These are phyloP conservation scores for Westerdykella sp. DNA, from an alignment of 2,329 filamentous ascomycete genomes.

Conservation along the genomic window DNA sequence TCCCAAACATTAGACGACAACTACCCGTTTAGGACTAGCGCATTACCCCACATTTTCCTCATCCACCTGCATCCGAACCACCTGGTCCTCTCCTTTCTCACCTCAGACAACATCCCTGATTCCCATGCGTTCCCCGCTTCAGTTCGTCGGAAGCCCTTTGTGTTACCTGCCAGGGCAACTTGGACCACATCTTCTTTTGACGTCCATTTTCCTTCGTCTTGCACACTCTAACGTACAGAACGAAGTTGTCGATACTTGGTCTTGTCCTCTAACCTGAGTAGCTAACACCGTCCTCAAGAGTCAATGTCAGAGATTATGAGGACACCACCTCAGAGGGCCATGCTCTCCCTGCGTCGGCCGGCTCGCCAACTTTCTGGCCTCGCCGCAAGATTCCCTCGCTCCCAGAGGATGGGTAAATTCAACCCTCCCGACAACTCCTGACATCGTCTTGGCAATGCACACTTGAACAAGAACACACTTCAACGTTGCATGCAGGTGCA, in stretches of 20 bases:
- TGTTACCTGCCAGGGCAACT: slow-evolving; percentile 8
- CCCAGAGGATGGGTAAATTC: slow-evolving; percentile 14
- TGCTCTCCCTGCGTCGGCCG: too few species aligned
- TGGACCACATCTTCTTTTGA: slow-evolving; percentile 16
- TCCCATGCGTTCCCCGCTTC: slow-evolving; percentile 7
- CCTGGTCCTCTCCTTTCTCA: neutral
- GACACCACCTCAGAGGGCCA: too few species aligned
- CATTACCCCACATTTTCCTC: neutral
- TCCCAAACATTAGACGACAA: neutral
- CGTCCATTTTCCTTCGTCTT: neutral
- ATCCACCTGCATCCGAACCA: neutral
- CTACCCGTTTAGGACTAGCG: neutral
- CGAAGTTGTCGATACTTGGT: too few species aligned
- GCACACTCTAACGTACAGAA: too few species aligned
- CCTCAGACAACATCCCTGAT: neutral
- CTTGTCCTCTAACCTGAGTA: too few species aligned
- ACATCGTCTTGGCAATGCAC: slow-evolving; percentile 11
- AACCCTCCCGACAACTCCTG: neutral
- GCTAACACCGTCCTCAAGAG: too few species aligned
- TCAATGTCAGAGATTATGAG: too few species aligned
- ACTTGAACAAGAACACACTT: neutral
- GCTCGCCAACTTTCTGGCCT: too few species aligned
- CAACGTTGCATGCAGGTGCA: too few species aligned
- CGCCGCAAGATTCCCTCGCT: neutral
- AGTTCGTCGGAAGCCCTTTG: slow-evolving; percentile 4